These are phyloP conservation scores for Xeromyces bisporus DNA, from an alignment of 495 filamentous ascomycete species.

Conservation along the genomic window DNA sequence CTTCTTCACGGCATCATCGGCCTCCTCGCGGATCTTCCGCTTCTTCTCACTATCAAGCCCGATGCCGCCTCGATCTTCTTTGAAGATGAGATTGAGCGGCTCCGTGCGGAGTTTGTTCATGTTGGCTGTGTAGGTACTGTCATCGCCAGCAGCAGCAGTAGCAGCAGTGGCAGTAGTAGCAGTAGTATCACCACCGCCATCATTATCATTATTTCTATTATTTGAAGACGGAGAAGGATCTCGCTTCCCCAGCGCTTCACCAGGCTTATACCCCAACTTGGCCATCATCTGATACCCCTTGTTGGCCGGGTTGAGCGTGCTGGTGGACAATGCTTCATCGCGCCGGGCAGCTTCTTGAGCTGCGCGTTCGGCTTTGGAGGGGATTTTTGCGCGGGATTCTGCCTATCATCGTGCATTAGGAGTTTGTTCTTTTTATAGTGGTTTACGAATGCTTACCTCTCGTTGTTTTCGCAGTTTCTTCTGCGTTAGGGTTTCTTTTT, in stretches of 20 bases:
- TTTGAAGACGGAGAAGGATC: slow-evolving; percentile 4
- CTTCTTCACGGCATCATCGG: slow-evolving; percentile 40
- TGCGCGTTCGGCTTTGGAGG: slow-evolving; percentile 67
- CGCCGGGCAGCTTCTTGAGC: slow-evolving; percentile 50
- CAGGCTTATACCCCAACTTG: slow-evolving; percentile 75
- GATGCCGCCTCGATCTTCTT: slow-evolving; percentile 74
- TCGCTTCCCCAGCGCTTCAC: slow-evolving; percentile 51
- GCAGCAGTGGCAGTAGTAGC: slow-evolving; percentile 4
- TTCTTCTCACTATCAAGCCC: slow-evolving; percentile 71
- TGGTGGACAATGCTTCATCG: slow-evolving; percentile 55
- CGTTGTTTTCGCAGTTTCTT: slow-evolving; percentile 35
- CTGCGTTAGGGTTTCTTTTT: slow-evolving; percentile 41
- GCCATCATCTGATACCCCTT: slow-evolving; percentile 95
- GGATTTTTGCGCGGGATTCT: slow-evolving; percentile 27
- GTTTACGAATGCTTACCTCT: slow-evolving; percentile 22
- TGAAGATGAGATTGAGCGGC: slow-evolving; percentile 51
- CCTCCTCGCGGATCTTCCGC: slow-evolving; percentile 55
- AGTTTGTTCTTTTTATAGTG: background rate
- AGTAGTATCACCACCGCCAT: slow-evolving; percentile 1
- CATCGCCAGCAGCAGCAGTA: background rate
- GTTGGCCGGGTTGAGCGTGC: slow-evolving; percentile 43
- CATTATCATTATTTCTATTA: slow-evolving; percentile 2
- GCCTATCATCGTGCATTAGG: slow-evolving; percentile 20
- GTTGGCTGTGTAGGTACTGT: background rate
- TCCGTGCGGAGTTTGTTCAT: slow-evolving; percentile 29